Evolutionary conservation across 176 grass and related monocot species (phyloP), one percentile per base, ranked within the genome.

Genomic region (Panicum miliaceum): DNA sequence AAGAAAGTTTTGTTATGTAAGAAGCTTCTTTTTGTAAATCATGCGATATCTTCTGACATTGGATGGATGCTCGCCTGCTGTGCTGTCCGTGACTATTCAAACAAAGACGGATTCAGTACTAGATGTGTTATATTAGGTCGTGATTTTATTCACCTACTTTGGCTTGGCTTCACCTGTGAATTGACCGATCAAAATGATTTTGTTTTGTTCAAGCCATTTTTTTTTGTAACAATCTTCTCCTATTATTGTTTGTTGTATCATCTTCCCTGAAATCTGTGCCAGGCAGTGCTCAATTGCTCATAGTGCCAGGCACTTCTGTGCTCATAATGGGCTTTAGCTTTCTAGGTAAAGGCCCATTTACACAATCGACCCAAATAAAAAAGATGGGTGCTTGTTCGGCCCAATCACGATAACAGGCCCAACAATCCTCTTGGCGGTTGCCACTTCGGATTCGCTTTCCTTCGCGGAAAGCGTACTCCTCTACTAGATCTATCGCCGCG

Each of bases 21-120:
- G 91, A 93, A 95, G 85, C 86, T 34, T 73, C 38, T 73, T 84
- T 85, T 78, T 91, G 87, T 76, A 87, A 89, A 93, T 84, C 72
- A 86, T 94, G 86, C 56, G 48, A 81, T 60, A 45, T 81, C 87
- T 88, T 79, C 78, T 81, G 16, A 68, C 6, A 14, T 71, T 84
- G 8, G 26, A 79, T 53, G 63, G 16, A 73, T 84, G 59, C 48
- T 82, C 64, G 16, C 52, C 71, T 76, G 71, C 78, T 10, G 56
- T 76, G 71, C 78, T 10, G 45, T 78, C 74, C 19, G 35, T 77
- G 45, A 48, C 56, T 86, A n/a, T 56, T 60, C 4, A 51, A 50
- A 86, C 83, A 45, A 64, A 22, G 46, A 81, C 54, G 14, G 48
- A 71, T 63, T 18, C 15, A 65, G 25, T 67, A 6, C 27, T 73